A percentile compares a stretch with the other conserved stretches of the same genome.
phyloP scores from a whole-genome alignment of 192 early-diverging fungal species.

The Rhizophagus sp. region DNA sequence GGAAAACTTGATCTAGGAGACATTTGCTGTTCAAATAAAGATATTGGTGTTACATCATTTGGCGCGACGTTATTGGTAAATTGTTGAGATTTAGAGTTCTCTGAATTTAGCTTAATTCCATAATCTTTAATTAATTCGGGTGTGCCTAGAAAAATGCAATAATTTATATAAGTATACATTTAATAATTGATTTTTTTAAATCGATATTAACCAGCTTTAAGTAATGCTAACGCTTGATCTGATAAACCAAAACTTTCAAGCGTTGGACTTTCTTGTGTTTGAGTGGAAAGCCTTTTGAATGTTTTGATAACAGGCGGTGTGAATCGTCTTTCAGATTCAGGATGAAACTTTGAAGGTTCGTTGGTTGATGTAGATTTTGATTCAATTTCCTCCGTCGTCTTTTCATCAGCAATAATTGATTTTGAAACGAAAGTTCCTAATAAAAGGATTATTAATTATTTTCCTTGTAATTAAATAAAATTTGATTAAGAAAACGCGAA shows the following conservation, averaged over 20 bases:
- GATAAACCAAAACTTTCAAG: constrained; percentile 14
- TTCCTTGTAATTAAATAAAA: neutral
- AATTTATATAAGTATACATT: neutral
- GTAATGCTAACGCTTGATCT: neutral
- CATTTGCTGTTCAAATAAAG: neutral
- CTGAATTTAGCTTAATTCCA: neutral
- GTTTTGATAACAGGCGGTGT: neutral
- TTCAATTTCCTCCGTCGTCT: neutral
- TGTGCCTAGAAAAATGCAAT: neutral
- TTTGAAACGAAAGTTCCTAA: neutral
- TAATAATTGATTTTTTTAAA: neutral
- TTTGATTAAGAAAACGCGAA: neutral
- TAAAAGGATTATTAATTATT: neutral
- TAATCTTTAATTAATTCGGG: neutral
- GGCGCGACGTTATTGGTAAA: neutral
- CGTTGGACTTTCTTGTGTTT: constrained; percentile 6
- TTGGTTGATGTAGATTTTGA: neutral
- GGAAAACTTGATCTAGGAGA: neutral
- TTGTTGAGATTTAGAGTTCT: neutral
- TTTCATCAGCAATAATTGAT: neutral
- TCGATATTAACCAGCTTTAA: neutral
- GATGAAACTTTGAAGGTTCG: neutral
- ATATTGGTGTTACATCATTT: neutral
- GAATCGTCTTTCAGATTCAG: neutral
- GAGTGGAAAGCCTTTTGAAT: neutral